Evolutionary conservation across 805 yeast species (phyloP).

Genomic region (Peterozyma xylosa): DNA sequence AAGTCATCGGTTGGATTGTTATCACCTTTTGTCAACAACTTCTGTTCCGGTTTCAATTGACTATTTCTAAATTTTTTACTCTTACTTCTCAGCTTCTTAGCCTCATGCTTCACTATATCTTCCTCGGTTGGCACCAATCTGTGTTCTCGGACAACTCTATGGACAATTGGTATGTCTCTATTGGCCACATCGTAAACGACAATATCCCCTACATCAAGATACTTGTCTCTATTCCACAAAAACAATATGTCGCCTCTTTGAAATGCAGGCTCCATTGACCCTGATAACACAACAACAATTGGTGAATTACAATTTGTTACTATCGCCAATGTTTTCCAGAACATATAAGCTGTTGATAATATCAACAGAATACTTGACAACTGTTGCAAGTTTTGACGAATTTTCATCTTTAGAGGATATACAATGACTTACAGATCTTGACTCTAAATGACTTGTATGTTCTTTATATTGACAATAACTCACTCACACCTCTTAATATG

Average conservation of each 20-base stretch:
- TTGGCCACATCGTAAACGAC: slow-evolving; percentile 85
- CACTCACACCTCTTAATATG: too few relatives aligned
- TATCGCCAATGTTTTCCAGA: slow-evolving; percentile 79
- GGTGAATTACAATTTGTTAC: slow-evolving; percentile 84
- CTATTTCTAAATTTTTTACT: slow-evolving; percentile 6
- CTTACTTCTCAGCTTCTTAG: slow-evolving; percentile 10
- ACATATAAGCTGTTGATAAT: slow-evolving; percentile 81
- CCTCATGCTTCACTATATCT: slow-evolving; percentile 11
- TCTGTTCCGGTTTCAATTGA: slow-evolving; percentile 36
- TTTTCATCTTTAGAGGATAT: slow-evolving; percentile 34
- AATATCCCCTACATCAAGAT: slow-evolving; percentile 77
- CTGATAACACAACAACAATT: slow-evolving; percentile 92
- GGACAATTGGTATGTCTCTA: slow-evolving; percentile 91
- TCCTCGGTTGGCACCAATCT: slow-evolving; percentile 22
- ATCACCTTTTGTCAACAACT: slow-evolving; percentile 90
- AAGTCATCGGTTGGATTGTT: slow-evolving; percentile 91
- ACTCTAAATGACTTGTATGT: too few relatives aligned
- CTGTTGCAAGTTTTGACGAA: slow-evolving; percentile 57
- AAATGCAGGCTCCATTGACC: slow-evolving; percentile 99
- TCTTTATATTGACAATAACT: too few relatives aligned
- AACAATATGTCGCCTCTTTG: slow-evolving; percentile 94
- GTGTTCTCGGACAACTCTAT: slow-evolving; percentile 87
- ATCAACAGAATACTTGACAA: slow-evolving; percentile 69
- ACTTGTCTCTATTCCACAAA: slow-evolving; percentile 75
- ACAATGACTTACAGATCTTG: background rate